Percentiles rank a stretch among this genome's conserved stretches.
Conservation (phyloP, 805 yeast genomes). For the Myxozyma melibiosi region DNA sequence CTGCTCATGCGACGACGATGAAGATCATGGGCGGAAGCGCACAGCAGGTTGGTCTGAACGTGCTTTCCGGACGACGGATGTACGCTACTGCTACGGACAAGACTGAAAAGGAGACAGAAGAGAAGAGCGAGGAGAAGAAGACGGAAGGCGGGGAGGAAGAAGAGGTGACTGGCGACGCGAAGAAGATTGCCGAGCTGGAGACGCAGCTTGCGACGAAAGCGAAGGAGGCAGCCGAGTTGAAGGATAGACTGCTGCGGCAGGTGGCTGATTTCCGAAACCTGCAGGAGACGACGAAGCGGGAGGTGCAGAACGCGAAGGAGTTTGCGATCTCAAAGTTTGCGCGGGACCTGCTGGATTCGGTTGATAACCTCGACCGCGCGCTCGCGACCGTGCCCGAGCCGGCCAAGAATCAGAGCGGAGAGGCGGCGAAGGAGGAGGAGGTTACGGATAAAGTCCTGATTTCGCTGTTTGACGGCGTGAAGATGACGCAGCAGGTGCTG, state of each 20-base stretch:
- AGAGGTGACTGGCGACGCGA: conserved; percentile 24
- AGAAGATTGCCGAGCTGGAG: conserved; percentile 44
- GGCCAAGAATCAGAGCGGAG: conserved; percentile 19
- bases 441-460: conserved; percentile 64
- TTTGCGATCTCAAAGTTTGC: conserved; percentile 92
- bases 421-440: conserved; percentile 42
- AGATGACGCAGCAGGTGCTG: conserved; percentile 84
- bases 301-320: conserved; percentile 81
- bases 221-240: conserved; percentile 73
- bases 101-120: not conserved
- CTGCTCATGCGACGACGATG: no score
- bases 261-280: conserved; percentile 91
- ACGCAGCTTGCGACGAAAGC: conserved; percentile 57
- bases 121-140: not conserved
- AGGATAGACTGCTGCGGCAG: conserved; percentile 78
- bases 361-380: conserved; percentile 89
- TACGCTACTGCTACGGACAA: not conserved
- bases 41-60: no score
- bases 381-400: conserved; percentile 59
- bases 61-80: no score
- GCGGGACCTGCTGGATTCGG: conserved; percentile 82
- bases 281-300: conserved; percentile 87
- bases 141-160: not conserved
- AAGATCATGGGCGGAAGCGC: no score
- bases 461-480: conserved; percentile 82